Conservation (phyloP, 177 flowering plant species). For the Vitis hybrid region DNA sequence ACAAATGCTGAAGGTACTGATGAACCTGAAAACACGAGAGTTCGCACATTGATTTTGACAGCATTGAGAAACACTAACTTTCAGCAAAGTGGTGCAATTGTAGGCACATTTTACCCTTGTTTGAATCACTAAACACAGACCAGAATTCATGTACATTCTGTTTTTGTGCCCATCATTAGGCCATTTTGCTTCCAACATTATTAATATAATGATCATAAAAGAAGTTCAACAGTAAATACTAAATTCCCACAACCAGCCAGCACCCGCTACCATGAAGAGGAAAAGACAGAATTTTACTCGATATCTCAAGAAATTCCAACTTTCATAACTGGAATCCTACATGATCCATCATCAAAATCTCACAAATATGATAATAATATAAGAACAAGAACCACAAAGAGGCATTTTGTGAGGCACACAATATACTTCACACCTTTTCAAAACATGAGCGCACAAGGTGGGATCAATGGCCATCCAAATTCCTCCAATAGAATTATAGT, state of each 20-base stretch:
- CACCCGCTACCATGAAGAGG: neutral
- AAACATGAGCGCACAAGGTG: neutral
- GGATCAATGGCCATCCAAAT: neutral
- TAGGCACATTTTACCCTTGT: neutral
- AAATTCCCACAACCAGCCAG: neutral
- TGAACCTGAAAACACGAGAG: constrained; percentile 53
- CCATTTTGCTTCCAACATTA: neutral
- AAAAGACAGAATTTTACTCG: too few species aligned
- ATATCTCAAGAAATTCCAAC: neutral
- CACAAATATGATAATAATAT: neutral
- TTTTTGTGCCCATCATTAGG: neutral
- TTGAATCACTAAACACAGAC: neutral
- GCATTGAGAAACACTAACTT: neutral
- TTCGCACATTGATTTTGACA: neutral
- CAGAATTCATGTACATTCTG: neutral
- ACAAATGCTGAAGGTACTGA: constrained; percentile 82
- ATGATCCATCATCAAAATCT: neutral
- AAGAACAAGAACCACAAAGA: neutral
- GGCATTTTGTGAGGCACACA: too few species aligned
- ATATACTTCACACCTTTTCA: neutral
- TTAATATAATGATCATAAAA: neutral
- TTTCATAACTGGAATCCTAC: neutral
- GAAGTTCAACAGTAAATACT: neutral
- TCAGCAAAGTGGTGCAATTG: too few species aligned
- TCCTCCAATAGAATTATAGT: too few species aligned